Evolutionary conservation across 2,329 filamentous ascomycete species (phyloP).

Genomic region (Pseudocercospora crystallina): DNA sequence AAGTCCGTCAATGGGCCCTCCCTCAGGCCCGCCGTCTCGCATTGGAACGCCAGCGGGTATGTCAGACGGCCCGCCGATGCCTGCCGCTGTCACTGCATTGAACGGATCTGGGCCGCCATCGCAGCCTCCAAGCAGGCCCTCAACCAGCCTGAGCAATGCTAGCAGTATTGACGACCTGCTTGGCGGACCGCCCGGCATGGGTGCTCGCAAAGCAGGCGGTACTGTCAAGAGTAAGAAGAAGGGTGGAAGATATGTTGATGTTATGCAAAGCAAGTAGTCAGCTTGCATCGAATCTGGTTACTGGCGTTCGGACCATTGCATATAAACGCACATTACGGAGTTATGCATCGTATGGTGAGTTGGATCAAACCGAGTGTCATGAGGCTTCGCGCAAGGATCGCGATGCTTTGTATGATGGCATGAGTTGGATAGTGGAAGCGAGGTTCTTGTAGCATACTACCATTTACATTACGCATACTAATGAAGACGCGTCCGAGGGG

Average conservation of each 20-base stretch:
- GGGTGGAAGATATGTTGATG: constrained; percentile 87
- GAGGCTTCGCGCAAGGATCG: not conserved
- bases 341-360: not conserved
- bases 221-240: constrained; percentile 69
- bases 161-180: constrained; percentile 93
- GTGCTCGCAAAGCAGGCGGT: constrained; percentile 62
- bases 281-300: not conserved
- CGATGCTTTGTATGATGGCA: not conserved
- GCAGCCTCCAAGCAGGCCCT: constrained; percentile 66
- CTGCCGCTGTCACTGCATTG: constrained; percentile 7
- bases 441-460: too few relatives aligned
- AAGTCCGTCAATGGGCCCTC: constrained; percentile 13
- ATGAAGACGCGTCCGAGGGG: too few relatives aligned
- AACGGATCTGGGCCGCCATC: constrained; percentile 32
- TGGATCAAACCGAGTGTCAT: not conserved
- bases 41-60: constrained; percentile 31
- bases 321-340: not conserved
- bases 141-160: constrained; percentile 84
- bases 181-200: constrained; percentile 56
- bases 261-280: constrained; percentile 63
- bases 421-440: not conserved
- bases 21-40: constrained; percentile 33
- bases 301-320: not conserved
- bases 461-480: too few relatives aligned
- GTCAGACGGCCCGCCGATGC: constrained; percentile 12